Percentiles rank a stretch among this genome's conserved stretches.
phyloP scores from a whole-genome alignment of 2,329 filamentous ascomycete genomes.

The Triangularia verruculosa region DNA sequence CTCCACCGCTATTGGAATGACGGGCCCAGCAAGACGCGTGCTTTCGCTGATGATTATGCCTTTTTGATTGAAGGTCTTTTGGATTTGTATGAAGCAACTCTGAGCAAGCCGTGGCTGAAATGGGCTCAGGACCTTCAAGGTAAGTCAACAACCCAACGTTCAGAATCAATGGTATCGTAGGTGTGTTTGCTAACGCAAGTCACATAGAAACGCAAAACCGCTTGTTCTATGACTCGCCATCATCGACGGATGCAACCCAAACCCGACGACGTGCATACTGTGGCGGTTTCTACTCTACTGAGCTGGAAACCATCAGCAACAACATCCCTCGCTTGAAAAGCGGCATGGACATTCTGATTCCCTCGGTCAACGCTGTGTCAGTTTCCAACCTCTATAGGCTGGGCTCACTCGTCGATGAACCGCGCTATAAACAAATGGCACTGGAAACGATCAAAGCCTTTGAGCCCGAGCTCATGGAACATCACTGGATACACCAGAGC shows the following conservation, averaged over 20 bases:
- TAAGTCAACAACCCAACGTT: constrained; percentile 34
- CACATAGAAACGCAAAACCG: constrained; percentile 57
- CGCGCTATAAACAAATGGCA: constrained; percentile 62
- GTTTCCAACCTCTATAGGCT: constrained; percentile 84
- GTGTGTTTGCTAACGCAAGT: not conserved
- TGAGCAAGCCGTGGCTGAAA: constrained; percentile 69
- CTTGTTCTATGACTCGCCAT: constrained; percentile 69
- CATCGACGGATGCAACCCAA: constrained; percentile 39
- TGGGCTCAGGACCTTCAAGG: constrained; percentile 82
- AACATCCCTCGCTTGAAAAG: constrained; percentile 87
- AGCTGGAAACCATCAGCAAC: constrained; percentile 55
- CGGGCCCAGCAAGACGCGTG: constrained; percentile 60
- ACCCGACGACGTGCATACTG: constrained; percentile 37
- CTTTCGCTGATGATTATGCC: constrained; percentile 92
- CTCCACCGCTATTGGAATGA: constrained; percentile 72
- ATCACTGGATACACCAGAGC: constrained; percentile 86
- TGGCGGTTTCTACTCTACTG: constrained; percentile 73
- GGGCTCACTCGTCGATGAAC: constrained; percentile 64
- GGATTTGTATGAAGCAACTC: constrained; percentile 79
- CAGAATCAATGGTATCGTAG: constrained; percentile 41
- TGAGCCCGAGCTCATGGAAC: constrained; percentile 85
- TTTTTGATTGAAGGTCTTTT: constrained; percentile 81
- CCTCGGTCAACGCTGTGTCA: constrained; percentile 85
- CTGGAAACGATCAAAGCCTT: constrained; percentile 78
- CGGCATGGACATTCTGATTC: constrained; percentile 89